Percentiles rank a stretch among this genome's conserved stretches.
Evolutionary conservation across 208 protist species (phyloP).

Genomic region (Acanthamoeba polyphaga): DNA sequence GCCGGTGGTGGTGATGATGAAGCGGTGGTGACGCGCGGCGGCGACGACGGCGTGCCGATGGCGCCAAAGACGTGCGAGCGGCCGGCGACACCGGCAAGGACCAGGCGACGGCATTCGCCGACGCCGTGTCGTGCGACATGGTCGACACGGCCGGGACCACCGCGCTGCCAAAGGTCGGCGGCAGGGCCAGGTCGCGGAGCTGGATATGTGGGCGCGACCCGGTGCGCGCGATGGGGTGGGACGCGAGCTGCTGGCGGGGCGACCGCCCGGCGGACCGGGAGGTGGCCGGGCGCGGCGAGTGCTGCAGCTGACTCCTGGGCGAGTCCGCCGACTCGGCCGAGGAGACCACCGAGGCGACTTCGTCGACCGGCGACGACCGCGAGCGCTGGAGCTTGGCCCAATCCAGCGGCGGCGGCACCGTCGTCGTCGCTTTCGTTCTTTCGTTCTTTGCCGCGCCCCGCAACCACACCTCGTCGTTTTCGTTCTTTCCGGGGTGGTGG

Average conservation of each 20-base stretch:
- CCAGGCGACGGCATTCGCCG: too few species aligned
- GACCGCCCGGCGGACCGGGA: neutral
- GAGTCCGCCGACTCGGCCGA: neutral
- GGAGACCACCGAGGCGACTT: too few species aligned
- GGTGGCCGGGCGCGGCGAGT: neutral
- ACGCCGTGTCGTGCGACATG: too few species aligned
- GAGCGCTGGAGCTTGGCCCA: neutral
- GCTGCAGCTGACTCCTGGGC: neutral
- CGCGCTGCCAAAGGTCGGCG: too few species aligned
- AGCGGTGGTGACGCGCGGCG: neutral
- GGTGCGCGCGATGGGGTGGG: too few species aligned
- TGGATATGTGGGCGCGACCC: too few species aligned
- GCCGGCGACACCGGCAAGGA: too few species aligned
- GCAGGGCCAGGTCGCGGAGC: too few species aligned
- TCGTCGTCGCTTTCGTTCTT: neutral
- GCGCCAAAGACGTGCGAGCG: too few species aligned
- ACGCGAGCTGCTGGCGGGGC: too few species aligned
- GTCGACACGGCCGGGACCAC: too few species aligned
- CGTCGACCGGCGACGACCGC: neutral
- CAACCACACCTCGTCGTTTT: neutral
- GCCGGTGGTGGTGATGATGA: neutral
- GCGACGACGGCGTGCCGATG: neutral
- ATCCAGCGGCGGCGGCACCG: neutral
- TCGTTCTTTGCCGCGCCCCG: neutral
- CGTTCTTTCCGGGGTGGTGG: neutral